These are phyloP conservation scores for Arthrobotrys iridis DNA, from an alignment of 2,329 filamentous ascomycete species.

Conservation along the genomic window DNA sequence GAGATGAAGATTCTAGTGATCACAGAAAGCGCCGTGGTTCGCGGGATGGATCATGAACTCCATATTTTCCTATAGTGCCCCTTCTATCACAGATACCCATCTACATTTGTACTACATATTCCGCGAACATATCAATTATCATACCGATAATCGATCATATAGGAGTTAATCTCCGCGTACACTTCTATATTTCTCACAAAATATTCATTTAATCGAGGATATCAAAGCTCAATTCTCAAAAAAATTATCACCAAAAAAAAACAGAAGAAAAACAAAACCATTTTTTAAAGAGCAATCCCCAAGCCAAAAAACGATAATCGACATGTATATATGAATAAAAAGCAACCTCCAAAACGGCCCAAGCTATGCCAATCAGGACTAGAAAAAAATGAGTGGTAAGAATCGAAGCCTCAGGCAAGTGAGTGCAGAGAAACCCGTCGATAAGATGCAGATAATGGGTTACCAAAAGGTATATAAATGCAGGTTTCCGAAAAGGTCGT, in stretches of 20 bases:
- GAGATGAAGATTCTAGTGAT: constrained; percentile 29
- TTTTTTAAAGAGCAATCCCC: constrained; percentile 6
- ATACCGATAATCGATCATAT: too few species aligned
- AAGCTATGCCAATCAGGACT: constrained; percentile 22
- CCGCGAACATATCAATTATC: neutral
- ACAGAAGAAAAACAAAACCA: too few species aligned
- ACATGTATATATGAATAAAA: neutral
- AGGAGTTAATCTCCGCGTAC: neutral
- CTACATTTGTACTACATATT: neutral
- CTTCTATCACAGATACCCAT: constrained; percentile 17
- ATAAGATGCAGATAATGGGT: neutral
- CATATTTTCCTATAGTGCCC: neutral
- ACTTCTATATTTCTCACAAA: neutral
- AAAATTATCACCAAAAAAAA: constrained; percentile 10
- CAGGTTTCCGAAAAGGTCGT: constrained; percentile 9
- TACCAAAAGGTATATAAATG: neutral
- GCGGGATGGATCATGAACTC: constrained; percentile 14
- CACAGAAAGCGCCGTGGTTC: constrained; percentile 21
- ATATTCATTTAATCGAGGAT: neutral
- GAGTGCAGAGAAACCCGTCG: constrained; percentile 9
- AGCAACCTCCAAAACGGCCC: constrained; percentile 23
- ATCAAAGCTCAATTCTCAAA: constrained; percentile 39
- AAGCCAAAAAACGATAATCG: neutral
- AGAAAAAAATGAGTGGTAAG: constrained; percentile 27
- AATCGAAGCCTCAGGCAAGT: constrained; percentile 16